Percentiles rank a stretch among this genome's conserved stretches.
Evolutionary conservation across 2,329 filamentous ascomycete genomes (phyloP).

Genomic region (Eutypa lata): DNA sequence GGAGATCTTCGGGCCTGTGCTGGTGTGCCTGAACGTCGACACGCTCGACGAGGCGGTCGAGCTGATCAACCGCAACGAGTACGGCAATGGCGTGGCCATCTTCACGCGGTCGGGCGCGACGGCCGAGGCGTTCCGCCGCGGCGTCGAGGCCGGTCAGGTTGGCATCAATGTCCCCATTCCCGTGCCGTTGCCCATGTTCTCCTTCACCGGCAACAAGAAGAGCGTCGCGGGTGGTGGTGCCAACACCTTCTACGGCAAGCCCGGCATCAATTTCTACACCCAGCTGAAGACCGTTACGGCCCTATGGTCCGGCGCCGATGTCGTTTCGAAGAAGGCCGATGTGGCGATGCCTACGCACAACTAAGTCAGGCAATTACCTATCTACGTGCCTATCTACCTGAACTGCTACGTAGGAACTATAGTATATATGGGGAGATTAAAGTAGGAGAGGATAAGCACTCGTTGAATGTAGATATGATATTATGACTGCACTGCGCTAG

Average conservation of each 20-base stretch:
- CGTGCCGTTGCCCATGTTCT: slow-evolving; percentile 68
- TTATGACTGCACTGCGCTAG: no score
- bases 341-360: slow-evolving; percentile 76
- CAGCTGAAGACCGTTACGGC: slow-evolving; percentile 97
- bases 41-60: slow-evolving; percentile 78
- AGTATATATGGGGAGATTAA: no score
- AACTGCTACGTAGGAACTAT: no score
- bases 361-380: no score
- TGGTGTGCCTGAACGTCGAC: slow-evolving; percentile 75
- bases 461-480: no score
- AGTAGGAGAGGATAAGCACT: no score
- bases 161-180: slow-evolving; percentile 83
- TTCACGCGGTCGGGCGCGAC: slow-evolving; percentile 78
- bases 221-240: slow-evolving; percentile 87
- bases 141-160: slow-evolving; percentile 82
- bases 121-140: slow-evolving; percentile 72
- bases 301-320: slow-evolving; percentile 84
- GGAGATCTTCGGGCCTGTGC: slow-evolving; percentile 82
- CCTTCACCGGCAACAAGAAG: slow-evolving; percentile 79
- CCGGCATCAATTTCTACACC: slow-evolving; percentile 91
- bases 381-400: no score
- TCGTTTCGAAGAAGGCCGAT: slow-evolving; percentile 77
- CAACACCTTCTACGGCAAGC: slow-evolving; percentile 92
- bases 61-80: slow-evolving; percentile 81
- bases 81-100: slow-evolving; percentile 82